Evolutionary conservation across 495 filamentous ascomycete species (phyloP), one percentile per base, ranked within the genome.

Genomic region (Podospora fimiseda): DNA sequence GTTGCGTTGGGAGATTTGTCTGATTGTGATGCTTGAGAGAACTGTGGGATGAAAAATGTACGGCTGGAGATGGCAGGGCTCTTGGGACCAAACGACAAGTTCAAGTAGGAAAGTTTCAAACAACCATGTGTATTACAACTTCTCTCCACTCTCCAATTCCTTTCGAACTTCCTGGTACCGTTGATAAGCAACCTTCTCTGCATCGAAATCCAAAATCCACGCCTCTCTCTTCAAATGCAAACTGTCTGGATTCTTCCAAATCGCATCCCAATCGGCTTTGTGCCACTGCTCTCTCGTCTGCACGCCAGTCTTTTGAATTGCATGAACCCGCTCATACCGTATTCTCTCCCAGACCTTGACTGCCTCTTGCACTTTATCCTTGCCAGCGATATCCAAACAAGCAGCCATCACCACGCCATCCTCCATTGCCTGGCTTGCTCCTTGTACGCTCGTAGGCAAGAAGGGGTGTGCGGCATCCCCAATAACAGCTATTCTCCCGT

Each of bases 401-500:
- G 81, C 74, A 6, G 85, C 85, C 3, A 89, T 61, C 2, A 80
- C 81, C 1, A 80, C 78, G 1, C 80, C 87, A 62, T 89, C 87
- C 59, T 90, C 87, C 56, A 89, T 81, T 0, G 85, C 82, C 57
- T 87, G 63, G 24, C 80, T 85, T 0, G 82, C 86, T 0, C 87
- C 87, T 55, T 88, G 82, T 14, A 80, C 80, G 2, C 77, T 82
- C 0, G 84, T 87, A 0, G 85, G 86, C 2, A 89, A 70, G 63
- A 89, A 88, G 0, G 86, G 80, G 67, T 90, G 87, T 2, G 86
- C 86, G 5, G 83, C 73, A 57, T 89, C 87, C 16, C 86, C 86
- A 33, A 89, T 74, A 13, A 85, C 68, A 30, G 72, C 74, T n/a
- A 83, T 83, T 18, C 80, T 73, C 13, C 77, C 27, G 5, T 33